These are phyloP conservation scores for Macadamia tetraphylla DNA, from an alignment of 164 flowering plant species.

Conservation along the genomic window DNA sequence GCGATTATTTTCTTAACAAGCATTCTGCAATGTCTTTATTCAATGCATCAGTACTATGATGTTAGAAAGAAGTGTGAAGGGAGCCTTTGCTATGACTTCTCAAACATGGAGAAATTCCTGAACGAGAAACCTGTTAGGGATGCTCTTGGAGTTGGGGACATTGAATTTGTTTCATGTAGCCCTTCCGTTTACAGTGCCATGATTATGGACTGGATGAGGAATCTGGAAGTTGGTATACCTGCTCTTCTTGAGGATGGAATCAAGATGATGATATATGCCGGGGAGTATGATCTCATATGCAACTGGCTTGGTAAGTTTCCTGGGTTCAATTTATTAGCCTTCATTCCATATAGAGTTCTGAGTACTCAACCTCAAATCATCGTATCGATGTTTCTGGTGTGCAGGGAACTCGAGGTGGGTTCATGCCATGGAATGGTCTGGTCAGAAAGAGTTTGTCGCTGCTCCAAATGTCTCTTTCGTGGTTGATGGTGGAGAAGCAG, in stretches of 20 bases:
- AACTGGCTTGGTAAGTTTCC: constrained; percentile 67
- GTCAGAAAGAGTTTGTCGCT: constrained; percentile 54
- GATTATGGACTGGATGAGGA: constrained; percentile 78
- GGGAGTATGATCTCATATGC: constrained; percentile 82
- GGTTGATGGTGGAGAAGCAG: constrained; percentile 75
- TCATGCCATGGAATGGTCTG: constrained; percentile 92
- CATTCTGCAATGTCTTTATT: neutral
- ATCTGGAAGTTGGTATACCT: constrained; percentile 72
- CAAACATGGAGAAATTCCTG: constrained; percentile 65
- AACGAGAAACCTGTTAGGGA: constrained; percentile 48
- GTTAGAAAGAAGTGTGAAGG: constrained; percentile 72
- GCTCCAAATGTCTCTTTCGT: constrained; percentile 44
- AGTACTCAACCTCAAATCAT: neutral
- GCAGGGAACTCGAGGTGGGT: constrained; percentile 80
- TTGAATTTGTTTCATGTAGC: constrained; percentile 73
- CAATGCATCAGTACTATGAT: constrained; percentile 59
- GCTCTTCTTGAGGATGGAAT: constrained; percentile 67
- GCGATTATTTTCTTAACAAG: neutral
- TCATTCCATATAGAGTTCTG: too few species aligned
- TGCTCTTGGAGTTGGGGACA: constrained; percentile 66
- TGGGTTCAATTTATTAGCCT: neutral
- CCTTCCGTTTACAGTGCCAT: constrained; percentile 62
- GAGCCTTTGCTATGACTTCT: constrained; percentile 74
- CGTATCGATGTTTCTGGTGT: neutral
- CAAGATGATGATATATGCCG: constrained; percentile 61